A percentile compares a stretch with the other conserved stretches of the same genome.
Evolutionary conservation across 73 alveolate species (phyloP).

Genomic region (Stentor roeselii): DNA sequence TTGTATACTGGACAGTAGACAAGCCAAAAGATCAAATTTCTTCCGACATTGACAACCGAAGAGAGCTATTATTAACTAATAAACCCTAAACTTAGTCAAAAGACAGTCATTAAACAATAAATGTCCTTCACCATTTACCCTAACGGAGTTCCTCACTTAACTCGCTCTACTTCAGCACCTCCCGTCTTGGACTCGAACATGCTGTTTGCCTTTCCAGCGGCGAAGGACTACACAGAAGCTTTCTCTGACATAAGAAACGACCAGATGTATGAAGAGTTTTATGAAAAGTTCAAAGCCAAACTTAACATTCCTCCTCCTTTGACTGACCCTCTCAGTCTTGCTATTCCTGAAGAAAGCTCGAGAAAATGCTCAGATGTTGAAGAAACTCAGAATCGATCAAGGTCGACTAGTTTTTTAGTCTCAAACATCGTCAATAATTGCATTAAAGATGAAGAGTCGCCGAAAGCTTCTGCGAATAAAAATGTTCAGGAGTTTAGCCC

Average conservation of each 20-base stretch:
- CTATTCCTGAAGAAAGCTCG: too few species aligned
- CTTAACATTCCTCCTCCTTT: constrained; percentile 15
- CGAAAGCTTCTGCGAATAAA: neutral
- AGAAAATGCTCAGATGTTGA: neutral
- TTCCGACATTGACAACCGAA: too few species aligned
- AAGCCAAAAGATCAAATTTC: too few species aligned
- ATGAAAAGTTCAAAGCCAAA: neutral
- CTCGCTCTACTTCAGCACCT: constrained; percentile 11
- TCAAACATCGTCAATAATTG: neutral
- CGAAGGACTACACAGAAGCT: neutral
- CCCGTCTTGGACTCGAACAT: neutral
- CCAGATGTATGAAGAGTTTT: neutral
- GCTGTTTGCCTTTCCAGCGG: neutral
- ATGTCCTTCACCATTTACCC: too few species aligned
- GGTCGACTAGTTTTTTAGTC: neutral
- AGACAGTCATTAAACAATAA: too few species aligned
- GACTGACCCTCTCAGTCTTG: neutral
- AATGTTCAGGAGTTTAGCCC: neutral
- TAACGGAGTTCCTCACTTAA: neutral
- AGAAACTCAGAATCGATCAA: neutral
- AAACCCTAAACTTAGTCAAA: too few species aligned
- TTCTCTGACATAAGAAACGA: constrained; percentile 12
- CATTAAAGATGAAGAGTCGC: constrained; percentile 6
- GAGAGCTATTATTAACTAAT: too few species aligned
- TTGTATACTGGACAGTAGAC: too few species aligned